These are phyloP conservation scores for Pseudogymnoascus sp. DNA, from an alignment of 2,329 filamentous ascomycete genomes.

Conservation along the genomic window DNA sequence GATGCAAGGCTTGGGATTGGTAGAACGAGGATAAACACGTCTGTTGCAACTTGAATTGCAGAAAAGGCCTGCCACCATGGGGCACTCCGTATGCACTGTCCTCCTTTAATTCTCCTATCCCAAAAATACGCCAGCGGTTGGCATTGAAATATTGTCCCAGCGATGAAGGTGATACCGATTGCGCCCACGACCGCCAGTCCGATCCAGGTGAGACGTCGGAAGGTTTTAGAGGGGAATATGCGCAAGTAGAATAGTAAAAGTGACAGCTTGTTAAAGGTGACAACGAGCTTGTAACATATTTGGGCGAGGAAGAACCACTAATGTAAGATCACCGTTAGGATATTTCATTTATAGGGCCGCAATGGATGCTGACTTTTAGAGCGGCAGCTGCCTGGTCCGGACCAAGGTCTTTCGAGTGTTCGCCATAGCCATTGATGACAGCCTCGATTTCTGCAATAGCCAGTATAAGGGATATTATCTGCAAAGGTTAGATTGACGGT, in stretches of 20 bases:
- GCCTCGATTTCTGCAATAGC: not conserved
- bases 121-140: constrained; percentile 35
- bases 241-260: constrained; percentile 37
- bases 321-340: constrained; percentile 17
- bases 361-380: not conserved
- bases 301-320: constrained; percentile 29
- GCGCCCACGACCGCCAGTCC: constrained; percentile 29
- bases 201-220: constrained; percentile 29
- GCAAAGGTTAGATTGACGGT: not conserved
- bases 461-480: not conserved
- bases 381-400: not conserved
- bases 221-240: constrained; percentile 31
- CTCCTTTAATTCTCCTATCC: constrained; percentile 31
- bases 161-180: constrained; percentile 28
- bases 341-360: not conserved
- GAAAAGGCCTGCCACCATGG: constrained; percentile 35
- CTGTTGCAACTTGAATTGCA: constrained; percentile 35
- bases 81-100: constrained; percentile 35
- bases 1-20: constrained; percentile 33
- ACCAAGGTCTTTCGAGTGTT: not conserved
- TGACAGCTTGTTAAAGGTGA: constrained; percentile 35
- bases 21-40: constrained; percentile 37
- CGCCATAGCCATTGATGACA: not conserved
- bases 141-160: constrained; percentile 33
- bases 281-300: constrained; percentile 34